Evolutionary conservation across 2,329 filamentous ascomycete species (phyloP), one percentile per base, ranked within the genome.

Genomic region (Exophiala alcalophila): DNA sequence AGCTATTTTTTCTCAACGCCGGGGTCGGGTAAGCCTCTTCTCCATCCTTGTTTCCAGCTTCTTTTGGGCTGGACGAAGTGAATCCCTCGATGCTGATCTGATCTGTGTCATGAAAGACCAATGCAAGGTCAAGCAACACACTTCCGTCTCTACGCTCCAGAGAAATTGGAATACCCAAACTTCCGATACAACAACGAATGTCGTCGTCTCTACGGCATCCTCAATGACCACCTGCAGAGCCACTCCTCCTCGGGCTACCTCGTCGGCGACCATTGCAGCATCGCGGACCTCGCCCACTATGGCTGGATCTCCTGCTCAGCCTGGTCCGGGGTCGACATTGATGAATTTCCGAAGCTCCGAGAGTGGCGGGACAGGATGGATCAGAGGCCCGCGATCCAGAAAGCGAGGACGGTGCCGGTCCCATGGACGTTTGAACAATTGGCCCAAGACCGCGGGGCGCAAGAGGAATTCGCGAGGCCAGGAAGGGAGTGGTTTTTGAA

Each of bases 101-200:
- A 70, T 35, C n/a, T 67, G 64, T 8, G 68, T 69, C 9, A 80
- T 72, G 53, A 16, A 92, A 87, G 87, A 0, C 86, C 86, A 1
- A 90, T 90, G 84, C 86, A 91, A 59, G 83, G 80, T 28, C 86
- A 92, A 64, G 76, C 86, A 38, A 89, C 91, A 64, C 87, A 94
- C 66, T 94, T 94, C 66, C 70, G 69, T 35, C 78, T 85, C 41
- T 92, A 94, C 58, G 87, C 87, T 1, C 84, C 86, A 0, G 84
- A 89, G 61, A 80, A 77, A 61, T 90, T 94, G 56, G 72, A 82
- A 59, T 94, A 94, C 61, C 86, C 84, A 48, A 78, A 92, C 39
- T 80, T 86, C 59, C 78, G 88, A 34, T 94, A 94, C 68, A 69
- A 73, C 59, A 92, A 86, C 60, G 89, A 94, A 68, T 86, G 84